Evolutionary conservation across 345 rosid species (phyloP).

Genomic region (Cardamine resedifolia): DNA sequence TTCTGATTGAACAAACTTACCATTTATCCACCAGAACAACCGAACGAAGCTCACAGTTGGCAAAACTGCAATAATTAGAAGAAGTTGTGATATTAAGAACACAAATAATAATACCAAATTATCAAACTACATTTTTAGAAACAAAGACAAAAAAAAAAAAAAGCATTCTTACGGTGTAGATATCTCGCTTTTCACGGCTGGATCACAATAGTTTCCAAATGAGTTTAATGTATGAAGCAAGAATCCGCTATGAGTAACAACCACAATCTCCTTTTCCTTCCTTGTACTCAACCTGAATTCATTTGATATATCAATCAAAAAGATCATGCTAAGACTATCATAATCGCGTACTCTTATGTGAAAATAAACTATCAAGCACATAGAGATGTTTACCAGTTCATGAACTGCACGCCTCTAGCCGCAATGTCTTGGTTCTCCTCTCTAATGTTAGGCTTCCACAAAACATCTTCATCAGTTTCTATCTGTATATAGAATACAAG

Average conservation of each 20-base stretch:
- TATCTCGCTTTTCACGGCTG: constrained; percentile 52
- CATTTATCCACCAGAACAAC: constrained; percentile 56
- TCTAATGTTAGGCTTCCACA: constrained; percentile 60
- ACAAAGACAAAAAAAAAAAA: not conserved
- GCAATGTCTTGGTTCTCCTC: constrained; percentile 65
- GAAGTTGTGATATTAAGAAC: not conserved
- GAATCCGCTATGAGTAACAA: constrained; percentile 75
- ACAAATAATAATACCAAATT: not conserved
- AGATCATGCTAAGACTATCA: not conserved
- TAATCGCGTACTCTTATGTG: not conserved
- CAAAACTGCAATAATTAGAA: constrained; percentile 49
- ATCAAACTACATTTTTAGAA: constrained; percentile 1
- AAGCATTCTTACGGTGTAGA: constrained; percentile 53
- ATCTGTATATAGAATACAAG: constrained; percentile 43
- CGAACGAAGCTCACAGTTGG: constrained; percentile 78
- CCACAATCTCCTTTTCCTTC: constrained; percentile 73
- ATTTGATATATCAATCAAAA: constrained; percentile 5
- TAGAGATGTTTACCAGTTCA: constrained; percentile 54
- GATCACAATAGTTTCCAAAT: constrained; percentile 57
- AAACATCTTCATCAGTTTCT: constrained; percentile 50
- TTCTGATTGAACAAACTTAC: constrained; percentile 41
- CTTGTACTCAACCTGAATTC: constrained; percentile 66
- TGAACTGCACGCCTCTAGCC: constrained; percentile 63
- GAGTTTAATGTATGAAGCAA: constrained; percentile 52
- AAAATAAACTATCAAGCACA: not conserved